Evolutionary conservation across 495 filamentous ascomycete species (phyloP), one percentile per base, ranked within the genome.

Genomic region (Trichodelitschia bisporula): DNA sequence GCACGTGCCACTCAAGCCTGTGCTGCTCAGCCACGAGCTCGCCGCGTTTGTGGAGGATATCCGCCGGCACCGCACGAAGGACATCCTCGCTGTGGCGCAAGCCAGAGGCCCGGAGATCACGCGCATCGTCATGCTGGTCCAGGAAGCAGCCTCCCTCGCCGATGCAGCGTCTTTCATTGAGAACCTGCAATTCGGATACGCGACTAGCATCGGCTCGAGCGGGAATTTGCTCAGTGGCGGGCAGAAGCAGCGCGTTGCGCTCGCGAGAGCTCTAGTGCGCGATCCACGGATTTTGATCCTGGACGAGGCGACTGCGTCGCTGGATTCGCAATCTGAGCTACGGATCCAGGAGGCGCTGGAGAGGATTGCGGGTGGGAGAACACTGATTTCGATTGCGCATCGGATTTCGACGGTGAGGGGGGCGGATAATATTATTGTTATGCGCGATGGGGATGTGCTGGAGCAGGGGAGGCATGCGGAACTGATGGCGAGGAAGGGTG

Each of bases 371-470:
- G 33, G 19, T n/a, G 39, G 40, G 3, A 29, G 55, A 14, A 59
- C 57, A 5, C 51, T 45, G 9, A 36, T 59, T 13, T 37, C 47
- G 25, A 61, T 72, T 30, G 64, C 67, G 0, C 67, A 74, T 43
- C 44, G 62, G 5, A 44, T 73, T 2, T 53, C 65, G 0, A 72
- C 68, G 0, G 51, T 73, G 14, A 51, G 48, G 14, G 29, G 44
- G 3, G 64, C 62, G 4, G 60, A 65, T 35, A 45, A 51, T 2
- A 67, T 69, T 27, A 41, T 63, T 15, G 64, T 69, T 11, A 49
- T 69, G 38, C 34, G 45, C 4, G 35, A 57, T 13, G 65, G 65
- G 1, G 19, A 19, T 1, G 42, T 58, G 0, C 20, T 58, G 0
- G 66, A 70, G 32, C 41, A 62, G 35, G 66, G 66, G 0, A 50